phyloP scores from a whole-genome alignment of 257 asterid genomes.

The Primulina huaijiensis region DNA sequence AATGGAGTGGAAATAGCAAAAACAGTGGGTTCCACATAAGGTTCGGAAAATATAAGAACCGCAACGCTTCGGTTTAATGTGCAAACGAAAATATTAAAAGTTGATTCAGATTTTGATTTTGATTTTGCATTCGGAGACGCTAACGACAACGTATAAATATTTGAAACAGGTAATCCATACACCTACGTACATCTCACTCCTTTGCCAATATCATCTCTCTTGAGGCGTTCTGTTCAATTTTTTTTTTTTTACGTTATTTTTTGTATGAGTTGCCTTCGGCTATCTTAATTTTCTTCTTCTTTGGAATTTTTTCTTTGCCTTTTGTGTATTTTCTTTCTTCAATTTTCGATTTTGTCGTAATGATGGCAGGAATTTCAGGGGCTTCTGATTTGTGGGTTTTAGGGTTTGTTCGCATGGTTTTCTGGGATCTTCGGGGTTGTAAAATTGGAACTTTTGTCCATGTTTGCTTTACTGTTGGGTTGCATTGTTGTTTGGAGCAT shows the following conservation, averaged over 20 bases:
- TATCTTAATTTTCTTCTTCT: background rate
- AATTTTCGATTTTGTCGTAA: background rate
- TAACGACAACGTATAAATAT: background rate
- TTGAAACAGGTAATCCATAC: background rate
- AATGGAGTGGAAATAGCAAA: no score
- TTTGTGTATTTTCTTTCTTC: background rate
- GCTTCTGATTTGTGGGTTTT: constrained; percentile 26
- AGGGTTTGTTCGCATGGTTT: constrained; percentile 21
- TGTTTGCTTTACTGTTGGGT: constrained; percentile 10
- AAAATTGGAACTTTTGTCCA: background rate
- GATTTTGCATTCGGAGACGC: background rate
- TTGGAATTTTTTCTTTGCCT: background rate
- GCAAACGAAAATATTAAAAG: background rate
- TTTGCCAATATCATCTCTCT: constrained; percentile 7
- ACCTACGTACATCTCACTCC: background rate
- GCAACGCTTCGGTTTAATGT: constrained; percentile 13
- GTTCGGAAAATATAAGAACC: background rate
- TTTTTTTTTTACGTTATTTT: background rate
- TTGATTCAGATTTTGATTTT: background rate
- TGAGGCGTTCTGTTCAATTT: constrained; percentile 4
- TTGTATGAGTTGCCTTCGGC: background rate
- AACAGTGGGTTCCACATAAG: no score
- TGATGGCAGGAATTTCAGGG: constrained; percentile 21
- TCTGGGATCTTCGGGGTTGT: constrained; percentile 1
- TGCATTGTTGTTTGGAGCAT: constrained; percentile 5